Percentiles rank a stretch among this genome's conserved stretches.
Evolutionary conservation across 768 basidiomycete species (phyloP).

Genomic region (Lactifluus subvellereus): DNA sequence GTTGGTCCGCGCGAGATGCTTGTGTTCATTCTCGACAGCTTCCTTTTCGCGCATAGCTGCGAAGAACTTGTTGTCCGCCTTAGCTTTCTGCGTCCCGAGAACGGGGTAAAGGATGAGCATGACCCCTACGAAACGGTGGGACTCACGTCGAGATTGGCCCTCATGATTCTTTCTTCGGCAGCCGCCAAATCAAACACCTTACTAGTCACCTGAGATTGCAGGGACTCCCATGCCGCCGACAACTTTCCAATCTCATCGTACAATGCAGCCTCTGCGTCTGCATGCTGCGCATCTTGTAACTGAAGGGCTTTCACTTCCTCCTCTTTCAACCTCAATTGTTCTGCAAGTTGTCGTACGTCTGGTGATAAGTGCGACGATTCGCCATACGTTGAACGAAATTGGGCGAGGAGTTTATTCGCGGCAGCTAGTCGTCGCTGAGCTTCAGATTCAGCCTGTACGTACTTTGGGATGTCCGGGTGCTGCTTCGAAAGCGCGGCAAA

Average conservation of each 20-base stretch:
- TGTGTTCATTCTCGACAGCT: conserved; percentile 68
- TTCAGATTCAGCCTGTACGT: conserved; percentile 46
- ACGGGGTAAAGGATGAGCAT: background rate
- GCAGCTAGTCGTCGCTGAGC: conserved; percentile 44
- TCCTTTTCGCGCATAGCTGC: conserved; percentile 87
- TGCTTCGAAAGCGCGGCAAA: conserved; percentile 41
- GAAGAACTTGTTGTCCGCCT: conserved; percentile 93
- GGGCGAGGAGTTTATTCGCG: conserved; percentile 44
- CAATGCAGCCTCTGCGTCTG: conserved; percentile 67
- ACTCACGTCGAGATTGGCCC: conserved; percentile 63
- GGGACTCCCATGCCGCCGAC: conserved; percentile 78
- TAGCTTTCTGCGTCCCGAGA: conserved; percentile 65
- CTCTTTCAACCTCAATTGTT: conserved; percentile 59
- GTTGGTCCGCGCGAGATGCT: conserved; percentile 48
- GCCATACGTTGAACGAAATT: conserved; percentile 63
- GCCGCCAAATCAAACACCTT: conserved; percentile 79
- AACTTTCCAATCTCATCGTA: conserved; percentile 83
- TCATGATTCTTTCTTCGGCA: conserved; percentile 67
- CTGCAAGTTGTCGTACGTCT: conserved; percentile 47
- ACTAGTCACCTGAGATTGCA: conserved; percentile 74
- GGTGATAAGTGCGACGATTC: conserved; percentile 38
- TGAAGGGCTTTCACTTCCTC: conserved; percentile 57
- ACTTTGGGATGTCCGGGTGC: conserved; percentile 48
- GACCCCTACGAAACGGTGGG: background rate
- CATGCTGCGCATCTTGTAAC: conserved; percentile 56